Conservation (phyloP, 2,329 filamentous ascomycete species). For the Harringtonia lauricola region DNA sequence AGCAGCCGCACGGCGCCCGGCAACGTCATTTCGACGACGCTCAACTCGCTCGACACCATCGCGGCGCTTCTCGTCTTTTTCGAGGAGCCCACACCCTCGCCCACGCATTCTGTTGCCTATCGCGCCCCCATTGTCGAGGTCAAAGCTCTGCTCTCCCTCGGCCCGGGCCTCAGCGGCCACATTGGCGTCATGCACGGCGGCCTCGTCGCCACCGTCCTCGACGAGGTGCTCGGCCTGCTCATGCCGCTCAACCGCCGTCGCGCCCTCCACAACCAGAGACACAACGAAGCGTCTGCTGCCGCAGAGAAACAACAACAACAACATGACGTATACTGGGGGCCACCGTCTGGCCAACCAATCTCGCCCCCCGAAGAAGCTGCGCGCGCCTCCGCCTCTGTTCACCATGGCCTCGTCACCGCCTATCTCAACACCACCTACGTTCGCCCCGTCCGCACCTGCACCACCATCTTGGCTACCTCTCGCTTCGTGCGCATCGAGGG, state of each 20-base stretch:
- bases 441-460: conserved; percentile 38
- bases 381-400: conserved; percentile 8
- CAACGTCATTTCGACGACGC: conserved; percentile 30
- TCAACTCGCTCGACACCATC: conserved; percentile 39
- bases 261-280: neutral
- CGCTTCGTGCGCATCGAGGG: conserved; percentile 34
- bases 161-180: conserved; percentile 41
- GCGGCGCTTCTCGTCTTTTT: conserved; percentile 31
- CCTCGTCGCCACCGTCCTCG: conserved; percentile 43
- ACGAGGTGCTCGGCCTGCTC: conserved; percentile 44
- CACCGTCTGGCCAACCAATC: neutral
- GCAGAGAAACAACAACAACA: neutral
- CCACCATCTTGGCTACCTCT: conserved; percentile 33
- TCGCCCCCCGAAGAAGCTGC: conserved; percentile 6
- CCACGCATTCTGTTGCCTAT: neutral
- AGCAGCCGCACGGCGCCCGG: conserved; percentile 2
- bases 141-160: conserved; percentile 28
- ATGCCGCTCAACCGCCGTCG: conserved; percentile 27
- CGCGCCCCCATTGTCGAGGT: conserved; percentile 15
- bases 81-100: conserved; percentile 15
- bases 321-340: neutral
- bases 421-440: conserved; percentile 45
- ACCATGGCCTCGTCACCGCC: conserved; percentile 30
- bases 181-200: conserved; percentile 44
- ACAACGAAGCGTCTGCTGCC: too few species aligned